phyloP scores from a whole-genome alignment of 768 basidiomycete species.

The Amanita phalloides region DNA sequence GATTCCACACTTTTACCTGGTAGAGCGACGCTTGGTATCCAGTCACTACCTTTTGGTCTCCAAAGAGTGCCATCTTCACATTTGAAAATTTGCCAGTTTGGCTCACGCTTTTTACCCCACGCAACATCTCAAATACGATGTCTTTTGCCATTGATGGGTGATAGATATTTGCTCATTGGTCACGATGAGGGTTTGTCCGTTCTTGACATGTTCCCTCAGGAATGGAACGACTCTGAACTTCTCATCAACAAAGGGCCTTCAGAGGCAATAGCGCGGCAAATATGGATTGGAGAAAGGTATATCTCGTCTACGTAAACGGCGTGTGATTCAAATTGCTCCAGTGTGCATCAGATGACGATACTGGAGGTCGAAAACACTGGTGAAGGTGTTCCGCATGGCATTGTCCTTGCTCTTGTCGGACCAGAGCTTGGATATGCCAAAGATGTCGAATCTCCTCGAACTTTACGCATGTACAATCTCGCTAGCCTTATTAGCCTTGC shows the following conservation, averaged over 20 bases:
- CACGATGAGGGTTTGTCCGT: slow-evolving; percentile 76
- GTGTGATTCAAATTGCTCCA: slow-evolving; percentile 15
- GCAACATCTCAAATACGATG: slow-evolving; percentile 65
- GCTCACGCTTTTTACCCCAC: slow-evolving; percentile 80
- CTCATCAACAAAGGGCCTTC: slow-evolving; percentile 49
- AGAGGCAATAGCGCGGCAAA: slow-evolving; percentile 53
- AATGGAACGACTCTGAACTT: slow-evolving; percentile 45
- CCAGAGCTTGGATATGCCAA: slow-evolving; percentile 43
- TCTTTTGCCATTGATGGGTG: slow-evolving; percentile 56
- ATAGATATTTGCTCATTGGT: slow-evolving; percentile 64
- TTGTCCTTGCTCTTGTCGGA: slow-evolving; percentile 68
- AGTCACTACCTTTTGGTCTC: slow-evolving; percentile 33
- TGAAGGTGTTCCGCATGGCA: slow-evolving; percentile 49
- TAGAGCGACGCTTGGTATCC: slow-evolving; percentile 18
- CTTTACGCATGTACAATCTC: slow-evolving; percentile 77
- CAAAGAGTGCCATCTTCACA: slow-evolving; percentile 51
- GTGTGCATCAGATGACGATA: slow-evolving; percentile 69
- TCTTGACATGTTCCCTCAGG: slow-evolving; percentile 72
- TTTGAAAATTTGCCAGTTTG: slow-evolving; percentile 65
- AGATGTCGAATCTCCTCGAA: slow-evolving; percentile 44
- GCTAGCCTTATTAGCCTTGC: slow-evolving; percentile 65
- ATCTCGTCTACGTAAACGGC: slow-evolving; percentile 10
- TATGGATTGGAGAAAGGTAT: slow-evolving; percentile 77
- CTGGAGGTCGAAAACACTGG: slow-evolving; percentile 56
- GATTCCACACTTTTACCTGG: slow-evolving; percentile 16